These are phyloP conservation scores for Phytophthora hibernalis DNA, from an alignment of 352 stramenopile species.

Conservation along the genomic window DNA sequence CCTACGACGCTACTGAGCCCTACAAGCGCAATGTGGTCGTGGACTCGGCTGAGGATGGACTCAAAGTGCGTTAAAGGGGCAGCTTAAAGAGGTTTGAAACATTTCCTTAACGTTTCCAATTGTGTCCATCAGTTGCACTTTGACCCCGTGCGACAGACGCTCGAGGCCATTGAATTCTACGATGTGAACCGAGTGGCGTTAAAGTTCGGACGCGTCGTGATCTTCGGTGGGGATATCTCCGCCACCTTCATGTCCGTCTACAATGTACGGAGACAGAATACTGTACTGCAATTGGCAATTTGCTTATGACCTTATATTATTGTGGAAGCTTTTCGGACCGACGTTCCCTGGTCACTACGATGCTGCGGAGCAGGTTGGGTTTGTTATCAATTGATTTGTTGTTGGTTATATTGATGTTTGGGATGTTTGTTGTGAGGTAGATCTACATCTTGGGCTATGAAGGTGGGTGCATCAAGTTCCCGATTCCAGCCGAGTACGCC, in stretches of 20 bases:
- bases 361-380: conserved; percentile 55
- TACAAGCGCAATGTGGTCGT: conserved; percentile 73
- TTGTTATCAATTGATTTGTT: not conserved
- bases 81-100: not conserved
- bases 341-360: conserved; percentile 87
- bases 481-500: conserved; percentile 76
- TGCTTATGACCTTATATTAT: not conserved
- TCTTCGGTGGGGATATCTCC: conserved; percentile 80
- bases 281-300: not conserved
- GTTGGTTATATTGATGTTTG: not conserved
- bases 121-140: conserved; percentile 58
- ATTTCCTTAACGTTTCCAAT: not conserved
- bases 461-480: conserved; percentile 77
- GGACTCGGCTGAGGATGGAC: conserved; percentile 74
- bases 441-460: conserved; percentile 81
- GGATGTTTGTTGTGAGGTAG: conserved; percentile 30
- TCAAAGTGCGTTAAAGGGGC: conserved; percentile 35
- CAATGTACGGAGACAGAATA: conserved; percentile 56
- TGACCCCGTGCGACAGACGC: conserved; percentile 68
- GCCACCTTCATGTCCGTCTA: conserved; percentile 91
- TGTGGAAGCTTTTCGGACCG: conserved; percentile 74
- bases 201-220: conserved; percentile 84
- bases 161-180: conserved; percentile 83
- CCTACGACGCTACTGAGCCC: conserved; percentile 70
- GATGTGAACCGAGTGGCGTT: conserved; percentile 77